Base-by-base conservation (phyloP, 331 rosid genomes). In the Pyrus hybrid region DNA sequence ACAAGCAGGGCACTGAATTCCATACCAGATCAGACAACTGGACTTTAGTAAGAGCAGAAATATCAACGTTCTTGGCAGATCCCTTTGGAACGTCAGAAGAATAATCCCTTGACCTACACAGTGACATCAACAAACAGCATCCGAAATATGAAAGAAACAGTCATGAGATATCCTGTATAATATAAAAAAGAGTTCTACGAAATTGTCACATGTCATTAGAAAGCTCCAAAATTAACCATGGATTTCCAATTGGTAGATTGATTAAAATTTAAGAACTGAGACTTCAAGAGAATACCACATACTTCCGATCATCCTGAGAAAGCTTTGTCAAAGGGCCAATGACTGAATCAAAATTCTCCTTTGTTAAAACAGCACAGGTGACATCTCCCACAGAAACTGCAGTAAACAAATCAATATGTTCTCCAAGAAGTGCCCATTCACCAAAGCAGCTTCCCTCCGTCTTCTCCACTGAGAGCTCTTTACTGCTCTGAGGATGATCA, bases 361-460 rank as follows among this genome's bases (percentile, higher is more conserved):
- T 95, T 10, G 98, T 91, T 75, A 95, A 84, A 83, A 92, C 61
- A 78, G 90, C 85, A 78, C 98, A 95, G 72, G 89, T 80, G 76
- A 92, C 99, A 64, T 91, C 90, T 72, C 91, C 93, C 77, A 91
- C 82, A 68, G 99, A 93, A 72, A 95, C 89, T 60, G 91, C 98
- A 67, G 82, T 87, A 72, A 92, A 72, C 80, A 89, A 87, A 79
- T 87, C 96, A 53, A 85, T 77, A 58, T n/a, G 76, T 81, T 95
- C 93, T 57, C 96, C 98, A 76, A 87, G 84, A 85, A 95, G 99
- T 64, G 88, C 77, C 99, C 99, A 95, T 86, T 92, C 99, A 25
- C 99, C 99, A 67, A 95, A 95, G 86, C 91, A 95, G 82, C 96
- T 92, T 72, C 97, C 99, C 86, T 95, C 98, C 0, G 81, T 81